Percentiles rank a stretch among this genome's conserved stretches.
Evolutionary conservation across 176 grass and related monocot species (phyloP).

Genomic region (Triticum aestivum): DNA sequence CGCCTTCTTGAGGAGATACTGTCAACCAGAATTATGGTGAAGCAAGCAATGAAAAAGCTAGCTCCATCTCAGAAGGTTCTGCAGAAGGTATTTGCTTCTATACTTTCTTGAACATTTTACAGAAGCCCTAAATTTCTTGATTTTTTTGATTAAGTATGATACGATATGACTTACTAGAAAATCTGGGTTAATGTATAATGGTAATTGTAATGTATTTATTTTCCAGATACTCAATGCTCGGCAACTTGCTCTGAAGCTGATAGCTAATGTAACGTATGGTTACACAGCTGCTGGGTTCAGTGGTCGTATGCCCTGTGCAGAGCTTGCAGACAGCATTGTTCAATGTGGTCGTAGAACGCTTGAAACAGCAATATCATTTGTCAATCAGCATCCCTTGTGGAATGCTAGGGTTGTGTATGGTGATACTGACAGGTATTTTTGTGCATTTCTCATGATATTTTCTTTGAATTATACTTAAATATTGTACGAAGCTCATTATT

Average conservation of each 20-base stretch:
- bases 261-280: constrained; percentile 97
- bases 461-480: constrained; percentile 12
- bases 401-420: constrained; percentile 97
- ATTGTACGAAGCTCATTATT: constrained; percentile 22
- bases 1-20: constrained; percentile 83
- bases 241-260: constrained; percentile 93
- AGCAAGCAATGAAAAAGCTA: constrained; percentile 94
- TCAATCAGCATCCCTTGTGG: constrained; percentile 80
- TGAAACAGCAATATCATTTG: constrained; percentile 89
- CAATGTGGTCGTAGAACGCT: constrained; percentile 94
- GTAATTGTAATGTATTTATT: neutral
- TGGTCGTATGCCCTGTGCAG: constrained; percentile 96
- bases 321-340: constrained; percentile 97
- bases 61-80: constrained; percentile 70
- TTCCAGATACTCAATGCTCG: constrained; percentile 95
- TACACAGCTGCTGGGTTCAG: constrained; percentile 97
- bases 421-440: constrained; percentile 91
- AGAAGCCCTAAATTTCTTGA: constrained; percentile 10
- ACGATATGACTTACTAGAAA: constrained; percentile 7
- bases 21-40: constrained; percentile 92
- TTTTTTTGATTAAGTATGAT: constrained; percentile 11
- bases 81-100: constrained; percentile 61
- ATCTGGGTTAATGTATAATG: neutral
- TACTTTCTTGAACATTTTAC: neutral
- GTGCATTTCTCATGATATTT: constrained; percentile 23